Conservation (phyloP, 306 rosid species). For the Geum urbanum region DNA sequence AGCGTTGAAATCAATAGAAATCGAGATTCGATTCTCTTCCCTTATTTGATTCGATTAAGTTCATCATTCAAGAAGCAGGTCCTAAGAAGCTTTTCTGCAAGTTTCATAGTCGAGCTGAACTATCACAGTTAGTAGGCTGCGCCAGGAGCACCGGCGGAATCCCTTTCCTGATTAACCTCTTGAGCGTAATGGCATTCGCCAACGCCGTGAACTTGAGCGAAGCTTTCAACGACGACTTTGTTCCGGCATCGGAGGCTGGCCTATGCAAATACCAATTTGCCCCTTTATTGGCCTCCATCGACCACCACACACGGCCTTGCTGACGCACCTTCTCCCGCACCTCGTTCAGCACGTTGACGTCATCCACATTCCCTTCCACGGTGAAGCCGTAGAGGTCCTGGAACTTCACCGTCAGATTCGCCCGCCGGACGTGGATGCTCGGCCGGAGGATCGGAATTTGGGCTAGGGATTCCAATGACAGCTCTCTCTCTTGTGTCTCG, state of each 20-base stretch:
- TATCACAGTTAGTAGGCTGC: too few species aligned
- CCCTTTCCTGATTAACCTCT: constrained; percentile 88
- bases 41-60: too few species aligned
- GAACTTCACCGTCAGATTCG: constrained; percentile 87
- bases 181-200: constrained; percentile 80
- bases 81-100: too few species aligned
- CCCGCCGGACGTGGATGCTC: constrained; percentile 86
- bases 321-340: constrained; percentile 94
- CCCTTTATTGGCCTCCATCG: constrained; percentile 91
- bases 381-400: constrained; percentile 95
- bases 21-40: too few species aligned
- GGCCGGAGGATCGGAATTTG: constrained; percentile 82
- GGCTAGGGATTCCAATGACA: constrained; percentile 79
- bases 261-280: constrained; percentile 89
- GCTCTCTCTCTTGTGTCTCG: constrained; percentile 76
- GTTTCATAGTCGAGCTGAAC: too few species aligned
- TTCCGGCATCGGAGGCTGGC: constrained; percentile 62
- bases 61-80: too few species aligned
- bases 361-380: constrained; percentile 99
- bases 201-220: constrained; percentile 73
- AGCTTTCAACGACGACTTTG: constrained; percentile 49
- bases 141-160: constrained; percentile 73
- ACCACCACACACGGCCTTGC: constrained; percentile 98
- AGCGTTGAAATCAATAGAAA: too few species aligned
- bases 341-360: constrained; percentile 94